Evolutionary conservation across 2,329 filamentous ascomycete species (phyloP), one percentile per base, ranked within the genome.

Genomic region (Sporothrix protearum): DNA sequence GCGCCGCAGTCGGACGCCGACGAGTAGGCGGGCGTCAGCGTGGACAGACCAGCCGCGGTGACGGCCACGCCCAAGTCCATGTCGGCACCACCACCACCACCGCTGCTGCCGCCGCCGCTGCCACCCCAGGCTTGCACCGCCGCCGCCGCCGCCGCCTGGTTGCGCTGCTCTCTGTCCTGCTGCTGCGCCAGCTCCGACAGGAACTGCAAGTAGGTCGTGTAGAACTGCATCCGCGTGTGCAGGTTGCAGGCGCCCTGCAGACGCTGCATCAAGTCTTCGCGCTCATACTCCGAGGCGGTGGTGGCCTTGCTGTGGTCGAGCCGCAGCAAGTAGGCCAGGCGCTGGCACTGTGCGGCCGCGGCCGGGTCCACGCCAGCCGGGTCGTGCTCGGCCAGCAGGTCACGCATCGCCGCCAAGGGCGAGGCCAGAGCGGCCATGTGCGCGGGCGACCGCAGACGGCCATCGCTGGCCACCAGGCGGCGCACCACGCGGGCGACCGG

Each of bases 171-270:
- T n/a, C 28, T 25, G 12, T 42, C n/a, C 22, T 64, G 59, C 36
- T 68, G 33, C 36, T 59, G 63, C 12, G 45, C 66, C 49, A 73
- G 67, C 25, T 70, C 69, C 3, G 71, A 66, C 28, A 73, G 55
- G 49, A 72, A 75, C 7, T 49, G 8, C 16, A 73, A 68, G 57
- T 75, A 73, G 3, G 64, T 51, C 28, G 53, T 57, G 61, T 55
- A 72, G 70, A 73, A 75, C 33, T 71, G 68, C 33, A 72, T 53
- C 53, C 57, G 45, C 1, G 68, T 53, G 70, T 73, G 71, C 36
- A 66, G 45, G 70, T 73, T 71, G 53, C 49, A 55, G 12, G 72
- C 64, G 1, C 22, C 16, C 69, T 73, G 71, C 28, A 73, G 68
- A 42, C 30, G 14, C 14, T 51, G 64, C 45, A 69, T 68, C 28